Evolutionary conservation across 768 basidiomycete genomes (phyloP), one percentile per base, ranked within the genome.

Genomic region (Tephrocybe sp.): DNA sequence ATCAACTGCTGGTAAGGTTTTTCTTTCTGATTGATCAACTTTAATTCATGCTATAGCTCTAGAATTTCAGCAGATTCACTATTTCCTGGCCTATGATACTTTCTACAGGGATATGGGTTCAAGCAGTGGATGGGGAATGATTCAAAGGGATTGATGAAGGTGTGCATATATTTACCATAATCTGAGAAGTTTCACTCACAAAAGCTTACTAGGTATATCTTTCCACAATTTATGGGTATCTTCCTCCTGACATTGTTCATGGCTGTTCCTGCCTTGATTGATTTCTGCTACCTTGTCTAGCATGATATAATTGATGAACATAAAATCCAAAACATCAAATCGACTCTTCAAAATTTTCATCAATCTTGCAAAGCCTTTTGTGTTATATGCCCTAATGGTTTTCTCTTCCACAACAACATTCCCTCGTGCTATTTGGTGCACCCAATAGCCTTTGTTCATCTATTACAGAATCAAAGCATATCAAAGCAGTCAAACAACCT

Each of bases 221-320:
- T 10, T 15, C 48, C 1, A 38, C 48, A 40, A 49, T 50, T 3
- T n/a, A 32, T 4, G 49, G 49, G 3, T 40, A 42, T 21, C 9
- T 50, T n/a, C 49, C 40, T 23, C 15, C 40, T 1, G 20, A 34
- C 14, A 50, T 50, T n/a, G 33, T 34, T 1, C 40, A 15, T 7
- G 21, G n/a, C 40, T n/a, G 30, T 50, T 9, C 18, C 40, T 3
- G 28, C 49, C 3, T 17, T 50, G 4, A 42, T 43, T 7, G 40
- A 50, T 4, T 34, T 50, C 12, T 50, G 49, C 28, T 50, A 50
- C 32, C 39, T 50, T 10, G 49, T 50, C 2, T 18, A 30, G 1
- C 25, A 25, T 6, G 40, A 42, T 42, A 21, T 42, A 14, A 42
- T 42, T n/a, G 21, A 42, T 26, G 30, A n/a, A 17, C n/a, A 45